Conservation (phyloP, 2,329 filamentous ascomycete species). For the Mariannaea elegans region DNA sequence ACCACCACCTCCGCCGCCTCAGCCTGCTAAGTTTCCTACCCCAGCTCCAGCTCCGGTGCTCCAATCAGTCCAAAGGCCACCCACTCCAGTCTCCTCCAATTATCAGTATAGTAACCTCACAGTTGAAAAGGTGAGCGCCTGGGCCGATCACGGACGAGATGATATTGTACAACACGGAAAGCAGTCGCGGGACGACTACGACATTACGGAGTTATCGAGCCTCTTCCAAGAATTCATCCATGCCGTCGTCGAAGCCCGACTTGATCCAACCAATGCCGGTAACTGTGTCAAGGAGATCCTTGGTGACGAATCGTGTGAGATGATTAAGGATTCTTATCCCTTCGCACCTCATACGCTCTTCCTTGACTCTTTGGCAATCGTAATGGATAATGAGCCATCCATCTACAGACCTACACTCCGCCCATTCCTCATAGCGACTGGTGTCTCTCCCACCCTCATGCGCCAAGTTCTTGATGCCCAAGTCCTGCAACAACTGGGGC, state of each 20-base stretch:
- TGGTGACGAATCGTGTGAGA: conserved; percentile 61
- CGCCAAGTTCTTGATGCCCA: conserved; percentile 84
- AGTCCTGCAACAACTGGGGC: conserved; percentile 76
- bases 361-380: conserved; percentile 82
- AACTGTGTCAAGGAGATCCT: conserved; percentile 78
- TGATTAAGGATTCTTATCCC: conserved; percentile 57
- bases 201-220: conserved; percentile 72
- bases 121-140: conserved; percentile 71
- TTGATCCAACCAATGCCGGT: conserved; percentile 76
- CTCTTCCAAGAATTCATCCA: conserved; percentile 88
- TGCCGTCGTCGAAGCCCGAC: conserved; percentile 73
- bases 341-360: conserved; percentile 77
- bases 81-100: conserved; percentile 49
- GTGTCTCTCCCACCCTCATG: conserved; percentile 76
- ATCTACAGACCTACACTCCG: conserved; percentile 63
- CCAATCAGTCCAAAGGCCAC: conserved; percentile 38
- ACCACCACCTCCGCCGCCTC: conserved; percentile 28
- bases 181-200: conserved; percentile 72
- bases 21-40: conserved; percentile 34
- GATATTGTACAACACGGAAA: conserved; percentile 72
- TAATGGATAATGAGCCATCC: conserved; percentile 74
- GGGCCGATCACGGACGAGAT: conserved; percentile 73
- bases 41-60: conserved; percentile 8
- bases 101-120: conserved; percentile 83
- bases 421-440: conserved; percentile 76